Evolutionary conservation across 2,329 filamentous ascomycete genomes (phyloP).

Genomic region (Drechslerella coelobrocha): DNA sequence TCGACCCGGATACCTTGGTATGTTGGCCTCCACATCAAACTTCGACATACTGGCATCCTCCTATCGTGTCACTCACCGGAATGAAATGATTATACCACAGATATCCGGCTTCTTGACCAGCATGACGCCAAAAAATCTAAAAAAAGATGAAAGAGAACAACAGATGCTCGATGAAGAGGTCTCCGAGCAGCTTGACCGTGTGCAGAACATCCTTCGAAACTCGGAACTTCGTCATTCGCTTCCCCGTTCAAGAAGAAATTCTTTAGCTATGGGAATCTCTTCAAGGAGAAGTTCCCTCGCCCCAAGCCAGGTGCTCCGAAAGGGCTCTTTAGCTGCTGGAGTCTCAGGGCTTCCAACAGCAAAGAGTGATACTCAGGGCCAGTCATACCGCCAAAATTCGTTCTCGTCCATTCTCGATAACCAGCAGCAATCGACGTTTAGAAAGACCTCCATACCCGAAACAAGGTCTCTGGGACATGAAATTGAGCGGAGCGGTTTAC

Average conservation of each 20-base stretch:
- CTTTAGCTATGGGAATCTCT: not conserved
- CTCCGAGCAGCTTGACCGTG: constrained; percentile 11
- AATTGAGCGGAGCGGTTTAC: constrained; percentile 27
- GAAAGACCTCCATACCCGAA: constrained; percentile 13
- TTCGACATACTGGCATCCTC: too few species aligned
- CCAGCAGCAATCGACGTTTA: not conserved
- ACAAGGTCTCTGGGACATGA: constrained; percentile 26
- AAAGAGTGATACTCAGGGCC: not conserved
- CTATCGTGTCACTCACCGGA: too few species aligned
- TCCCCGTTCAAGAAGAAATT: constrained; percentile 7
- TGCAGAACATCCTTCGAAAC: constrained; percentile 13
- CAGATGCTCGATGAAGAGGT: constrained; percentile 10
- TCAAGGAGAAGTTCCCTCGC: not conserved
- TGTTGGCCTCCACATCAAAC: too few species aligned
- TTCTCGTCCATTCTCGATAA: constrained; percentile 11
- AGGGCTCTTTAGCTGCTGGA: not conserved
- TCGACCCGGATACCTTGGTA: too few species aligned
- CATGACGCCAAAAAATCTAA: constrained; percentile 11
- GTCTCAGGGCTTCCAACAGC: not conserved
- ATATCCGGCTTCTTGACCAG: constrained; percentile 10
- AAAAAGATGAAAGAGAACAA: constrained; percentile 11
- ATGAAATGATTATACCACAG: too few species aligned
- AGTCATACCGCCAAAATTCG: constrained; percentile 2
- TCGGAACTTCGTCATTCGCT: constrained; percentile 16
- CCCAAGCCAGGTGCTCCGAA: not conserved